Conservation (phyloP, 495 filamentous ascomycete genomes). For the Viridothelium virens region DNA sequence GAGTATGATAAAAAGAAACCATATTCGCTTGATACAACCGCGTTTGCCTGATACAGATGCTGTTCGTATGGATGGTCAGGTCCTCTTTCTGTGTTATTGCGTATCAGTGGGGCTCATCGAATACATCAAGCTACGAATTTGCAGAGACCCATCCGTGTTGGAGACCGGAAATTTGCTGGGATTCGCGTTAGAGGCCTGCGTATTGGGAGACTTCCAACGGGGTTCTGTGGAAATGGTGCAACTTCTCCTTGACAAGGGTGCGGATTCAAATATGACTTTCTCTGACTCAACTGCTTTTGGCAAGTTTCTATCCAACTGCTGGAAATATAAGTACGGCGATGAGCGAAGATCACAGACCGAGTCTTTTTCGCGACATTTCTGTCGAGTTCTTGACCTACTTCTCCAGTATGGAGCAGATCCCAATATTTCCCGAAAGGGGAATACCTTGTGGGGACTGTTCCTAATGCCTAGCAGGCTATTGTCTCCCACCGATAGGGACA, state of each 20-base stretch:
- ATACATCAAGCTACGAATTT: neutral
- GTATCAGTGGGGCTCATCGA: neutral
- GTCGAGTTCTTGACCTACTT: neutral
- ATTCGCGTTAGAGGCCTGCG: neutral
- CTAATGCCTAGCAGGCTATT: neutral
- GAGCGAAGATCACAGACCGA: too few species aligned
- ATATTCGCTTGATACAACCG: neutral
- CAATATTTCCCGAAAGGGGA: neutral
- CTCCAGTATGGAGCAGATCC: constrained; percentile 2
- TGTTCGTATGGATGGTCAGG: neutral
- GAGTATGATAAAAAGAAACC: neutral
- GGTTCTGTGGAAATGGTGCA: neutral
- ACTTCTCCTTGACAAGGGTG: neutral
- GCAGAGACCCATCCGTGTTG: neutral
- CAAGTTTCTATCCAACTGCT: neutral
- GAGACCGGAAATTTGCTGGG: neutral
- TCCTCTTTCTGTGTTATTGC: neutral
- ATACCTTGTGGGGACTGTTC: neutral
- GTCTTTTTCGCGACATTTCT: neutral
- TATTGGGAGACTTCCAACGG: neutral
- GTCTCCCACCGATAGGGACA: neutral
- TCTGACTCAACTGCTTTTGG: neutral
- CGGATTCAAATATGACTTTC: neutral
- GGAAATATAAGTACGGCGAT: too few species aligned
- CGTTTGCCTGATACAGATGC: neutral